phyloP scores from a whole-genome alignment of 1,284 basidiomycete species.

The Heterobasidion occidentale region DNA sequence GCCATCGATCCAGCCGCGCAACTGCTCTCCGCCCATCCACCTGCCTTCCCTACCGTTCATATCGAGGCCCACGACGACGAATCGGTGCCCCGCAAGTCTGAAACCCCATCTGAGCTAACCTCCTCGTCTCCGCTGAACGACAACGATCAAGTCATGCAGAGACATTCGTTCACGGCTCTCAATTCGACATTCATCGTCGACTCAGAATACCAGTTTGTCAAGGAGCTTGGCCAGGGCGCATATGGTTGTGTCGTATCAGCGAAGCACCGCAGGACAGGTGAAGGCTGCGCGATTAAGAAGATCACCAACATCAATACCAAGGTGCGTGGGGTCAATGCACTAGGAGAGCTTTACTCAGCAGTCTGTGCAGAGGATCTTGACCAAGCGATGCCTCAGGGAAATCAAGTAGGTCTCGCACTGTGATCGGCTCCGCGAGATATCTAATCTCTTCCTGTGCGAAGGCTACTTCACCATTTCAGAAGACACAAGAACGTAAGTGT shows the following conservation, averaged over 20 bases:
- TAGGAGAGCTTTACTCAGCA: not conserved
- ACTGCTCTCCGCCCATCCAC: constrained; percentile 1
- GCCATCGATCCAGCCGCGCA: not conserved
- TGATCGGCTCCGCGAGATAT: constrained; percentile 3
- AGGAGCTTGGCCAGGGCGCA: constrained; percentile 92
- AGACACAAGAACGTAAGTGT: constrained; percentile 86
- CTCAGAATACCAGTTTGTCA: constrained; percentile 87
- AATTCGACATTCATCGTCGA: constrained; percentile 85
- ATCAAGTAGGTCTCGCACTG: constrained; percentile 56
- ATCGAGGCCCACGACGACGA: not conserved
- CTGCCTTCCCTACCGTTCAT: not conserved
- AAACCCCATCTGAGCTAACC: not conserved
- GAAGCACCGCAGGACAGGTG: constrained; percentile 75
- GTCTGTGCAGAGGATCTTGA: constrained; percentile 73
- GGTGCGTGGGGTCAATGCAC: constrained; percentile 29
- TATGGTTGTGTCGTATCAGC: constrained; percentile 91
- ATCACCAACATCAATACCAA: constrained; percentile 98
- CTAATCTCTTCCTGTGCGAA: constrained; percentile 19
- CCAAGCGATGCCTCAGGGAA: constrained; percentile 90
- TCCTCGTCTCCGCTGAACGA: not conserved
- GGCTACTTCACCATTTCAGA: constrained; percentile 90
- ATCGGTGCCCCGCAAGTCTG: not conserved
- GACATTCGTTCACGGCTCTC: constrained; percentile 72
- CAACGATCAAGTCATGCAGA: constrained; percentile 30
- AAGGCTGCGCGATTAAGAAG: constrained; percentile 94